Evolutionary conservation across 108 stramenopile species (phyloP), one percentile per base, ranked within the genome.

Genomic region (Skeletonema marinoi): DNA sequence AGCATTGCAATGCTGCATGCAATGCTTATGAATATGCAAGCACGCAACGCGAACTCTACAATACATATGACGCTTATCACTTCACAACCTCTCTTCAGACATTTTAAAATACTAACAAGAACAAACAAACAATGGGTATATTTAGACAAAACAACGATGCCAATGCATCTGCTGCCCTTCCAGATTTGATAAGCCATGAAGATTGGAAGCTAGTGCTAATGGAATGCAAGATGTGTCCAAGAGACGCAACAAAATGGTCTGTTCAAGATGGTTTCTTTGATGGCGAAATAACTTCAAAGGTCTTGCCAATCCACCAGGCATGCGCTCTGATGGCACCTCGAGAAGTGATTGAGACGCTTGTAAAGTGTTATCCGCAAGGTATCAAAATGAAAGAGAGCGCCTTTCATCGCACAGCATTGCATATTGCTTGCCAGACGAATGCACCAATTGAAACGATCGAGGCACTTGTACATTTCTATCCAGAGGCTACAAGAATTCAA

Each of bases 381-480:
- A 62, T 90, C 19, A 74, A 60, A 46, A 75, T 80, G 62, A 66
- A 60, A 38, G 92, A 92, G 44, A 84, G 83, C 3, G 81, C 88
- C 29, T 92, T 89, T 65, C 63, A 90, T 13, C 78, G 92, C 39
- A 54, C 88, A 12, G 88, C 92, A 3, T 69, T 92, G 66, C 92
- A 92, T 54, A 87, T 89, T 66, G 92, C 92, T 10, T 92, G 89
- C 78, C 88, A 88, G 58, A 90, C 88, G 63, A 87, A 84, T 68
- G 92, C 92, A 16, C 67, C 77, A 13, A 60, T 67, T 14, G 81
- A 84, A 32, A 84, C 88, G 19, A 78, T 92, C 7, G 73, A 82
- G 64, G 44, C 79, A 7, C 67, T 92, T 48, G 38, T 92, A 44
- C 65, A 75, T 56, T 65, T 74, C 14, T 85, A 84, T 60, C 81